Percentiles rank a stretch among this genome's conserved stretches.
phyloP scores from a whole-genome alignment of 495 filamentous ascomycete species.

The Aspergillus nanangensis region DNA sequence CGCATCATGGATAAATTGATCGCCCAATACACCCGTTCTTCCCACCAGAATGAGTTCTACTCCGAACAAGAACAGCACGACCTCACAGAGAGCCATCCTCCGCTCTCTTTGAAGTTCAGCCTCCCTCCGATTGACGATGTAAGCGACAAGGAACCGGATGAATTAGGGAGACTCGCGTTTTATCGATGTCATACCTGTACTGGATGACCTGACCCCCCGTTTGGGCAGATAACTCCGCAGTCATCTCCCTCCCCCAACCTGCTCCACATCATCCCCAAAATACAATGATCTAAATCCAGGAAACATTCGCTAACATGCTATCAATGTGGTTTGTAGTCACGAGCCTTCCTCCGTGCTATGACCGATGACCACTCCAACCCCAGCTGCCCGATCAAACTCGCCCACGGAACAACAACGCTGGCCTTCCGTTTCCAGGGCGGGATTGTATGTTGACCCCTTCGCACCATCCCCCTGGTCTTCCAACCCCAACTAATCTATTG shows the following conservation, averaged over 20 bases:
- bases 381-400: constrained; percentile 95
- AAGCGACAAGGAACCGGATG: too few species aligned
- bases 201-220: too few species aligned
- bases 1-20: constrained; percentile 86
- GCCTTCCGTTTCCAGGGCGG: constrained; percentile 96
- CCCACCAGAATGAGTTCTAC: constrained; percentile 66
- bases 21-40: constrained; percentile 75
- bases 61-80: constrained; percentile 73
- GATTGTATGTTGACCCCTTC: constrained; percentile 50
- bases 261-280: background rate
- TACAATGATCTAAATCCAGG: background rate
- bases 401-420: constrained; percentile 97
- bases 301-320: background rate
- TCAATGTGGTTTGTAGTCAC: constrained; percentile 47
- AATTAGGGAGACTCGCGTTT: too few species aligned
- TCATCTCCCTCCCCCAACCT: too few species aligned
- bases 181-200: too few species aligned
- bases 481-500: constrained; percentile 1
- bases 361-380: constrained; percentile 97
- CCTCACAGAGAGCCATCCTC: constrained; percentile 57
- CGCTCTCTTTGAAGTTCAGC: constrained; percentile 83
- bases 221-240: too few species aligned
- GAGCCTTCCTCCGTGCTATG: constrained; percentile 90
- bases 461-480: background rate
- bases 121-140: constrained; percentile 93